phyloP scores from a whole-genome alignment of 192 early-diverging fungal species.

The Rhizophagus sp. region DNA sequence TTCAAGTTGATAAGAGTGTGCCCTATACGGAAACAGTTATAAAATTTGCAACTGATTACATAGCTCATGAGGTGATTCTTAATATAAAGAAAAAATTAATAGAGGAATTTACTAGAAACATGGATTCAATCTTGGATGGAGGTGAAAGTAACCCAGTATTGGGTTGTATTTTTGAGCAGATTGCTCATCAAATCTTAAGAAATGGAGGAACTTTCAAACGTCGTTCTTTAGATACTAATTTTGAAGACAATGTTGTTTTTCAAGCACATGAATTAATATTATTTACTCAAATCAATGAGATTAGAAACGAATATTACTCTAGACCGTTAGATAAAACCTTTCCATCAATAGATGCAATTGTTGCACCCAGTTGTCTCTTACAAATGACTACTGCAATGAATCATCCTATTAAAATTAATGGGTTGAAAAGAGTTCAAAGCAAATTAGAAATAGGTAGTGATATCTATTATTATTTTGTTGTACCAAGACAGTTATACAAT shows the following conservation, averaged over 20 bases:
- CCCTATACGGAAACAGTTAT: not conserved
- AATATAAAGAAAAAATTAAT: not conserved
- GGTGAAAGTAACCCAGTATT: not conserved
- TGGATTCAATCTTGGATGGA: not conserved
- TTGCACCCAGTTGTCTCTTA: constrained; percentile 6
- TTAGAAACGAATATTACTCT: not conserved
- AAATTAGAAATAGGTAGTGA: not conserved
- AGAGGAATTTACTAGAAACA: too few species aligned
- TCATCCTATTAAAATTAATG: constrained; percentile 21
- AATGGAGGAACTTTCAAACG: constrained; percentile 1
- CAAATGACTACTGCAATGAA: not conserved
- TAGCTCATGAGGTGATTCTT: not conserved
- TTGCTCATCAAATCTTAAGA: constrained; percentile 16
- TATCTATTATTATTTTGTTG: constrained; percentile 20
- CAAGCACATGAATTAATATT: not conserved
- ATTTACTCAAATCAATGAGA: not conserved
- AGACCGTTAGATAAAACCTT: constrained; percentile 1
- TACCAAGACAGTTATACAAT: not conserved
- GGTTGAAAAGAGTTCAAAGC: constrained; percentile 11
- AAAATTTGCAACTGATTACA: constrained; percentile 10
- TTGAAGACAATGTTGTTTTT: not conserved
- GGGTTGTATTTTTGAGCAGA: not conserved
- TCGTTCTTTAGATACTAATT: constrained; percentile 1
- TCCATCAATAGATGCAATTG: constrained; percentile 16
- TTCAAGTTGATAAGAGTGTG: not conserved